Percentiles rank a stretch among this genome's conserved stretches.
Conservation (phyloP, 2,329 filamentous ascomycete species). For the Aureobasidium sp. region DNA sequence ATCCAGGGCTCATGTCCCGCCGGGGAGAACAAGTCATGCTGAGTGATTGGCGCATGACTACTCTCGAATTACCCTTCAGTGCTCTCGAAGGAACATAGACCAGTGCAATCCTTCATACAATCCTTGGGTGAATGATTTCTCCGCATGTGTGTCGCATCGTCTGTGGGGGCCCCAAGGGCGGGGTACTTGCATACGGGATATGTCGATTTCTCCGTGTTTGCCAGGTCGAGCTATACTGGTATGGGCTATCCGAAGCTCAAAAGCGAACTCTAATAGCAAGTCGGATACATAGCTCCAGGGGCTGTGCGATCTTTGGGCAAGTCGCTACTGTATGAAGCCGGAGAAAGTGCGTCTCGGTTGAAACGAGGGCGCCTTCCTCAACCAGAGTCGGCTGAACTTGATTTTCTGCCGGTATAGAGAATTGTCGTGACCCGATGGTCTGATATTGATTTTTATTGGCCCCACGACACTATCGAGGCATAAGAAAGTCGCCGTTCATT, state of each 20-base stretch:
- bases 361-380: neutral
- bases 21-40: neutral
- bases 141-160: neutral
- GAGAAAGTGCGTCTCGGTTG: neutral
- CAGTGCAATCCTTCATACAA: neutral
- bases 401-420: neutral
- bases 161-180: neutral
- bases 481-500: no score
- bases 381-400: neutral
- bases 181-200: neutral
- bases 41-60: neutral
- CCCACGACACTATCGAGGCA: no score
- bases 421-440: neutral
- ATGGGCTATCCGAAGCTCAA: no score
- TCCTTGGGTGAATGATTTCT: neutral
- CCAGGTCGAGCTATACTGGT: neutral
- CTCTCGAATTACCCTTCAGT: neutral
- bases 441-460: no score
- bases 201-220: neutral
- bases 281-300: neutral
- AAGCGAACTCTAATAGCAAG: neutral
- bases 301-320: neutral
- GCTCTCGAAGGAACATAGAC: neutral
- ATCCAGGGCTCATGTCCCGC: neutral
- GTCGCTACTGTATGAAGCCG: neutral